A percentile compares a stretch with the other conserved stretches of the same genome.
Conservation (phyloP, 192 early-diverging fungal species). For the Rhizophlyctis rosea region DNA sequence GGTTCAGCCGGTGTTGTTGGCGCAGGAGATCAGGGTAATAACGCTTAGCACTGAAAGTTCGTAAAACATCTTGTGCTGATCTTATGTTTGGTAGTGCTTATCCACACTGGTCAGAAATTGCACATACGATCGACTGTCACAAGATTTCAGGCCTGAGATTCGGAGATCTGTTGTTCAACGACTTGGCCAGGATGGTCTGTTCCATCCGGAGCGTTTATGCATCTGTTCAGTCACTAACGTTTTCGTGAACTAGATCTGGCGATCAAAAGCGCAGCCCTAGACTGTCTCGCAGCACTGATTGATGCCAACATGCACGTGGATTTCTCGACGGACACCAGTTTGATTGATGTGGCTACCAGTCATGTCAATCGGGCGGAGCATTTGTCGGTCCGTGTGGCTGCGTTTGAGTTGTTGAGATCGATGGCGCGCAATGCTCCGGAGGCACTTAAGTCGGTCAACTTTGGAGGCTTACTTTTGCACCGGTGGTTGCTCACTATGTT, state of each 20-base stretch:
- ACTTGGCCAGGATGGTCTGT: conserved; percentile 1
- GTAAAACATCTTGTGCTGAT: no score
- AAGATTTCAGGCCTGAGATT: conserved; percentile 10
- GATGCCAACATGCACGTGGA: conserved; percentile 15
- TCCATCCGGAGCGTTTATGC: not conserved
- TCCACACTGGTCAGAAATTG: conserved; percentile 19
- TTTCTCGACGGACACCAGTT: conserved; percentile 2
- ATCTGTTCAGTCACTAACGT: not conserved
- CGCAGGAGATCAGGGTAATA: conserved; percentile 25
- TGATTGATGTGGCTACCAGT: not conserved
- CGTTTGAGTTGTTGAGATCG: conserved; percentile 25
- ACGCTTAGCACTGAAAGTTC: no score
- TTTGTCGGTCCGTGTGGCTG: conserved; percentile 21
- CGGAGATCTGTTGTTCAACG: not conserved
- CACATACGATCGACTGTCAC: conserved; percentile 31
- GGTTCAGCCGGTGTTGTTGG: conserved; percentile 13
- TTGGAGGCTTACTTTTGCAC: not conserved
- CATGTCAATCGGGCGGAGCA: conserved; percentile 5
- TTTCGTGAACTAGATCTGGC: conserved; percentile 11
- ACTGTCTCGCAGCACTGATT: conserved; percentile 18
- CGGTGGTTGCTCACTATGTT: not conserved
- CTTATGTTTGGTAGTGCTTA: conserved; percentile 23
- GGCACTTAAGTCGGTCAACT: conserved; percentile 9
- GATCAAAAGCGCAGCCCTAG: conserved; percentile 18
- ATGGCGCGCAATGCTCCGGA: conserved; percentile 21